Evolutionary conservation across 495 filamentous ascomycete genomes (phyloP), one percentile per base, ranked within the genome.

Genomic region (Choiromyces venosus): DNA sequence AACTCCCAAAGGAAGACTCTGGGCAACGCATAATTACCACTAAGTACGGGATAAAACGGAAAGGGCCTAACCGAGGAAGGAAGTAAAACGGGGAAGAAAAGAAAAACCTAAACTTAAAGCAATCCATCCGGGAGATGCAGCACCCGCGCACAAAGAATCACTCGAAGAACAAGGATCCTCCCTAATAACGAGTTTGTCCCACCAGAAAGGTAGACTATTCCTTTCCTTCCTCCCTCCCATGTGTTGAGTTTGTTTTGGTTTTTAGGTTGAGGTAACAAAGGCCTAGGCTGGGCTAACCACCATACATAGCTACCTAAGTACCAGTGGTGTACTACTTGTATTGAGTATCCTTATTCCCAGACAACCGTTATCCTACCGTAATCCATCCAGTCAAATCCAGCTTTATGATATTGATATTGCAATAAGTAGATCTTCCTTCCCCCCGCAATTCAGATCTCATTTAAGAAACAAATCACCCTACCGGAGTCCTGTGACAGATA

Each of bases 91-190:
- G 25, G 12, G 6, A 12, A 33, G 6, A 4, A 25, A 61, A 61
- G 9, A 61, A 52, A 33, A 33, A 4, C 52, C 52, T 16, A 61
- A 61, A 61, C 52, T 33, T 33, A 61, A 33, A 61, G 33, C 29
- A n/a, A 61, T 29, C 52, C 25, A 61, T 61, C 25, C 25, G 16
- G 7, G n/a, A 14, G 8, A 4, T 10, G 9, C n/a, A 56, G 46
- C 46, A 61, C n/a, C n/a, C n/a, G n/a, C 25, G 25, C 25, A 61
- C 6, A 33, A 61, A 33, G 25, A n/a, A 12, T 33, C 52, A 61
- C 52, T 61, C 52, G 52, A 61, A 33, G 52, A 61, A 33, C 52
- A 61, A 61, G 52, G 52, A 61, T 61, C 52, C 52, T 61, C 52
- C 52, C 25, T 61, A 29, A 61, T 61, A 10, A n/a, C 52, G 33